Percentiles rank a stretch among this genome's conserved stretches.
Conservation (phyloP, 1,139 yeast species). For the Diutina rugosa region DNA sequence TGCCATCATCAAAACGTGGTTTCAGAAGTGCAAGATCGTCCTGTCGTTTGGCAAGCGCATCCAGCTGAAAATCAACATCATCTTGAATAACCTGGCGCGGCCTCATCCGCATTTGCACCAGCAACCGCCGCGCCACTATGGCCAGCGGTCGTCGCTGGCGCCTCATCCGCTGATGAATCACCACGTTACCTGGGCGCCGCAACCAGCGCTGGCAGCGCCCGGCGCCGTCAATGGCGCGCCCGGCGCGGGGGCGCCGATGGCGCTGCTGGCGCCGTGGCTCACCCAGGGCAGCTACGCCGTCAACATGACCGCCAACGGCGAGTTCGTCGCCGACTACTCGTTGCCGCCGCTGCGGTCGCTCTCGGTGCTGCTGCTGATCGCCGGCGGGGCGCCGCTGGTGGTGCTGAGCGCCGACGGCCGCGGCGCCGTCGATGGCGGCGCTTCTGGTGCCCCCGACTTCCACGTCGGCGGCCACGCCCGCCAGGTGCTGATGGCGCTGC, state of each 20-base stretch:
- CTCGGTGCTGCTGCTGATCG: neutral
- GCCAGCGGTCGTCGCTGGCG: neutral
- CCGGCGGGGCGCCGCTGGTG: neutral
- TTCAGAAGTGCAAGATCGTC: slow-evolving; percentile 28
- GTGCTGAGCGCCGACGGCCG: neutral
- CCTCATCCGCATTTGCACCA: neutral
- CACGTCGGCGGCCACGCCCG: neutral
- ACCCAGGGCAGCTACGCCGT: neutral
- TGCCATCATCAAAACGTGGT: slow-evolving; percentile 27
- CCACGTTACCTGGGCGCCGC: neutral
- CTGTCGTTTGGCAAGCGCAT: slow-evolving; percentile 35
- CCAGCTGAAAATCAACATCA: slow-evolving; percentile 29
- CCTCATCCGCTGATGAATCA: neutral
- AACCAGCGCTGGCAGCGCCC: neutral
- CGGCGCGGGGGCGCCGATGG: neutral
- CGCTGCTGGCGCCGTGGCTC: neutral
- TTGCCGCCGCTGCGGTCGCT: neutral
- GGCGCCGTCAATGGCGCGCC: too few relatives aligned
- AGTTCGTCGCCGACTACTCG: slow-evolving; percentile 9
- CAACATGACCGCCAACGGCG: slow-evolving; percentile 22
- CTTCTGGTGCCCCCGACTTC: neutral
- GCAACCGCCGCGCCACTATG: neutral
- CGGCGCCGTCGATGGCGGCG: neutral
- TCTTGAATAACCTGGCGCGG: slow-evolving; percentile 11
- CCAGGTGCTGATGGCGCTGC: slow-evolving; percentile 1